A percentile compares a stretch with the other conserved stretches of the same genome.
Evolutionary conservation across 1,284 basidiomycete genomes (phyloP).

Genomic region (Ustilago crameri): DNA sequence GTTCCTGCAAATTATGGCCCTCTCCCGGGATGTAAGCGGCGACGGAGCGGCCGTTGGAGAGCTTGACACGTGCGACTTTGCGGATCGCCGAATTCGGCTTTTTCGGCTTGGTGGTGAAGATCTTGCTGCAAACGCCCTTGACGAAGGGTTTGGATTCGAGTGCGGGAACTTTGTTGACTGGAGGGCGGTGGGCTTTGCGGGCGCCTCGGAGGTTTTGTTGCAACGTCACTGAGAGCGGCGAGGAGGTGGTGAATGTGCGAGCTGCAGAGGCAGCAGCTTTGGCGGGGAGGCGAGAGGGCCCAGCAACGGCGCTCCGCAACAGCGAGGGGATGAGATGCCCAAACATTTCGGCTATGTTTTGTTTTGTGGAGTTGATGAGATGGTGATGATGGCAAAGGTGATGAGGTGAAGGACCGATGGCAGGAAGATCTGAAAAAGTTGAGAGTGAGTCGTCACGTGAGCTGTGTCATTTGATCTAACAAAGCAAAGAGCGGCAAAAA

Average conservation of each 20-base stretch:
- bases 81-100: conserved; percentile 99
- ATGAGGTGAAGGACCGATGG: background rate
- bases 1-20: conserved; percentile 97
- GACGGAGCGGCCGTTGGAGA: conserved; percentile 87
- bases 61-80: conserved; percentile 93
- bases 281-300: conserved; percentile 25
- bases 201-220: conserved; percentile 67
- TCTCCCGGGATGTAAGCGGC: conserved; percentile 97
- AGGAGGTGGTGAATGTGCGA: conserved; percentile 57
- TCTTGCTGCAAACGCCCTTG: conserved; percentile 66
- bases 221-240: conserved; percentile 54
- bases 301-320: conserved; percentile 25
- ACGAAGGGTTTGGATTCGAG: conserved; percentile 65
- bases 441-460: background rate
- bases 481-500: background rate
- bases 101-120: conserved; percentile 78
- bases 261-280: background rate
- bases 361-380: background rate
- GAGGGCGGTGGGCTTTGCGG: conserved; percentile 66
- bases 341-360: conserved; percentile 8
- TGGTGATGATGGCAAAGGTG: too few species aligned
- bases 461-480: background rate
- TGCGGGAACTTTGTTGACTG: conserved; percentile 65
- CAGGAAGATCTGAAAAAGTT: conserved; percentile 2
- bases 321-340: conserved; percentile 16